Conservation (phyloP, 23 red algal species). For the Gracilaria domingensis region DNA sequence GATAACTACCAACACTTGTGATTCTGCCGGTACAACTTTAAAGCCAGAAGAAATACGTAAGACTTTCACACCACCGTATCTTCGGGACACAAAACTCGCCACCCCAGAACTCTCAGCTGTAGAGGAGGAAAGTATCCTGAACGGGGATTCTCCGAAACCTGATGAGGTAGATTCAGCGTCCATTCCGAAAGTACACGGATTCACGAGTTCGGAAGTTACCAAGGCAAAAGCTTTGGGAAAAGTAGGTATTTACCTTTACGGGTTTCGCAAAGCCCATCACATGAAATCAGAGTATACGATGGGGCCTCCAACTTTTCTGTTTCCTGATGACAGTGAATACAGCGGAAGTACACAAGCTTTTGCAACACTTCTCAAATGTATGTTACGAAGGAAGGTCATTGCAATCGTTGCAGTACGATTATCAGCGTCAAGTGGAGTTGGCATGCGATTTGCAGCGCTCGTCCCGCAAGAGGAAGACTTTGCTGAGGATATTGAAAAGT, state of each 20-base stretch:
- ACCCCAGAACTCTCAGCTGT: neutral
- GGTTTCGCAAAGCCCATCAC: slow-evolving; percentile 32
- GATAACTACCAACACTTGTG: slow-evolving; percentile 59
- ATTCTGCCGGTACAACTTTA: slow-evolving; percentile 23
- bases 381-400: slow-evolving; percentile 48
- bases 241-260: slow-evolving; percentile 49
- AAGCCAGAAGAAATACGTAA: slow-evolving; percentile 58
- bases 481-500: slow-evolving; percentile 35
- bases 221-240: slow-evolving; percentile 45
- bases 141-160: too few relatives aligned
- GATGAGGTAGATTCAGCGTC: neutral
- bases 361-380: slow-evolving; percentile 59
- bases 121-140: neutral
- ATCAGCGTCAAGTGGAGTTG: slow-evolving; percentile 10
- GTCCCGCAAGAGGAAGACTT: slow-evolving; percentile 70
- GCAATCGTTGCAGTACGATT: slow-evolving; percentile 50
- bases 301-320: slow-evolving; percentile 46
- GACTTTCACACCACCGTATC: slow-evolving; percentile 19
- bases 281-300: slow-evolving; percentile 50
- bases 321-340: slow-evolving; percentile 56
- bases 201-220: slow-evolving; percentile 37
- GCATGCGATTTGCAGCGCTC: slow-evolving; percentile 70
- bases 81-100: slow-evolving; percentile 17
- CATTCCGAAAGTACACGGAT: slow-evolving; percentile 39
- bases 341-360: slow-evolving; percentile 60